Percentiles rank a stretch among this genome's conserved stretches.
phyloP scores from a whole-genome alignment of 768 basidiomycete genomes.

The Leucocoprinus leucothites region DNA sequence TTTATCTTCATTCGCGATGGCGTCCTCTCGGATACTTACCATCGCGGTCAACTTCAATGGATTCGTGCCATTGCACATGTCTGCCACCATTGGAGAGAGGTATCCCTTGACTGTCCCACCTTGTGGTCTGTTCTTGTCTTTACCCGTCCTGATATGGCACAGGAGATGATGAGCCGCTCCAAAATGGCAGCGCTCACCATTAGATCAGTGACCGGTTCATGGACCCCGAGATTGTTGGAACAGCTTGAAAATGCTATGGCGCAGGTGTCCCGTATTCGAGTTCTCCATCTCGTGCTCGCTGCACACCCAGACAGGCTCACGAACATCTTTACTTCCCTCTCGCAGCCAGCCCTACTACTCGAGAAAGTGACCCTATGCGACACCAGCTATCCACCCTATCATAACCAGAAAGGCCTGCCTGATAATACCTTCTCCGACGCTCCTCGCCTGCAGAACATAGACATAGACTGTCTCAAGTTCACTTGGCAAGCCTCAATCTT shows the following conservation, averaged over 20 bases:
- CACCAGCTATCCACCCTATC: not conserved
- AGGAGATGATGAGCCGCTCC: constrained; percentile 43
- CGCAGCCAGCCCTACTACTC: constrained; percentile 3
- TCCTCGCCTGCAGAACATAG: constrained; percentile 2
- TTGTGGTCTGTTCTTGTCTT: constrained; percentile 40
- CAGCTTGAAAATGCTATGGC: constrained; percentile 16
- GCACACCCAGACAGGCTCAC: not conserved
- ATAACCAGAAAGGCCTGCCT: not conserved
- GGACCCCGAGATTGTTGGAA: constrained; percentile 21
- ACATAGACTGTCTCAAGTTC: constrained; percentile 1
- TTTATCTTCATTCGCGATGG: constrained; percentile 26
- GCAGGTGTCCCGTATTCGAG: constrained; percentile 30
- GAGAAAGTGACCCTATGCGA: not conserved
- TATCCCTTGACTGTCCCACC: constrained; percentile 35
- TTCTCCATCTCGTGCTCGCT: constrained; percentile 27
- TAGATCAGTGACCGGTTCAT: constrained; percentile 19
- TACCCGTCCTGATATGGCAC: constrained; percentile 30
- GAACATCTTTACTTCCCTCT: not conserved
- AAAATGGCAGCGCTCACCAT: constrained; percentile 35
- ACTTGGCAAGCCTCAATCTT: constrained; percentile 5
- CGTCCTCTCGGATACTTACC: not conserved
- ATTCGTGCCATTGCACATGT: constrained; percentile 34
- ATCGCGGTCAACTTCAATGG: constrained; percentile 23
- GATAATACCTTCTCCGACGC: constrained; percentile 2
- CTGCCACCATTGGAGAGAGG: constrained; percentile 41